A percentile compares a stretch with the other conserved stretches of the same genome.
These are phyloP conservation scores for Didymella keratinophila DNA, from an alignment of 2,329 filamentous ascomycete genomes.

Conservation along the genomic window DNA sequence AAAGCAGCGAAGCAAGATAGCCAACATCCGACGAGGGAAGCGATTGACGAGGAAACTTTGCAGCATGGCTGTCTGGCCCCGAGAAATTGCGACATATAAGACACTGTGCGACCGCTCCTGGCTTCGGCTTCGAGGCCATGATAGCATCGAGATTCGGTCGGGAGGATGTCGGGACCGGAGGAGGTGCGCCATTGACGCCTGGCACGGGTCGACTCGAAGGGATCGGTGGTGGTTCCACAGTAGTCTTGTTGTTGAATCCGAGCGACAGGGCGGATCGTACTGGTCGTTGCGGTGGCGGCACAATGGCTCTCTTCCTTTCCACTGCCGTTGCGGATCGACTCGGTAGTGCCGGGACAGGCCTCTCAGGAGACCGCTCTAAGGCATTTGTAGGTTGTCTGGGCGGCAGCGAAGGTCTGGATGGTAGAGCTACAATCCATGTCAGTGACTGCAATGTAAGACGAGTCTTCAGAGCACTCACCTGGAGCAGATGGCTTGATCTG, in stretches of 20 bases:
- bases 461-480: conserved; percentile 22
- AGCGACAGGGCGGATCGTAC: conserved; percentile 56
- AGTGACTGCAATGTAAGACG: background rate
- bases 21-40: conserved; percentile 74
- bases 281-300: conserved; percentile 43
- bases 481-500: conserved; percentile 41
- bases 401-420: conserved; percentile 32
- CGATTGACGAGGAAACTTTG: conserved; percentile 74
- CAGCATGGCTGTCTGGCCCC: conserved; percentile 77
- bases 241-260: conserved; percentile 56
- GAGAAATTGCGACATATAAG: conserved; percentile 89
- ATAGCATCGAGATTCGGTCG: conserved; percentile 66
- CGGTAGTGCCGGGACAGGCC: conserved; percentile 29
- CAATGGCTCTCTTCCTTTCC: conserved; percentile 23
- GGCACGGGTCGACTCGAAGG: conserved; percentile 35
- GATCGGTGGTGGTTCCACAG: conserved; percentile 42
- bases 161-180: conserved; percentile 63
- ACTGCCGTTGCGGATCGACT: conserved; percentile 20
- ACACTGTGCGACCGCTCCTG: conserved; percentile 59
- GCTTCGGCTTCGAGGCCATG: conserved; percentile 54
- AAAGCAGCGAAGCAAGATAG: conserved; percentile 80
- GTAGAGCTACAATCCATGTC: conserved; percentile 24
- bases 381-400: conserved; percentile 25
- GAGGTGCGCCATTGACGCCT: conserved; percentile 41
- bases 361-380: conserved; percentile 23